Conservation (phyloP, 2,329 filamentous ascomycete genomes). For the Clarireedia sp. region DNA sequence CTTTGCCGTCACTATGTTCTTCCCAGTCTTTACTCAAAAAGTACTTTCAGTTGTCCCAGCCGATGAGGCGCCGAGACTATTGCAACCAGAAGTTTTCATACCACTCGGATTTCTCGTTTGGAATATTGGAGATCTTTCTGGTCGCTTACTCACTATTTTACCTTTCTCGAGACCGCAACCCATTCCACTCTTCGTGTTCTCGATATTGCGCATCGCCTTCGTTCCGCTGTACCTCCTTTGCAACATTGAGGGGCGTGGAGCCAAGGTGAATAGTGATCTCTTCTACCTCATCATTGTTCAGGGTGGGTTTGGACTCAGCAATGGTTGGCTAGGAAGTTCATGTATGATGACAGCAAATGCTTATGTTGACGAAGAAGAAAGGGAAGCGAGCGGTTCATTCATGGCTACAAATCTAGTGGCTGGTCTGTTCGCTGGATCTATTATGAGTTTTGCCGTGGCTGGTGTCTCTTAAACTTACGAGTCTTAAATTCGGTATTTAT, state of each 20-base stretch:
- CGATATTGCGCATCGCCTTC: slow-evolving; percentile 59
- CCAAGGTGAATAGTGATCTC: slow-evolving; percentile 66
- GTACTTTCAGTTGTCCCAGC: slow-evolving; percentile 42
- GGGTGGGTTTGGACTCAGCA: slow-evolving; percentile 72
- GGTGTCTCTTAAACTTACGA: slow-evolving; percentile 6
- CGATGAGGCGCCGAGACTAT: slow-evolving; percentile 44
- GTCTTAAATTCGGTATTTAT: not conserved
- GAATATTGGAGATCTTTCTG: slow-evolving; percentile 81
- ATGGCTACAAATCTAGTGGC: slow-evolving; percentile 88
- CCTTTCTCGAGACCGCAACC: slow-evolving; percentile 55
- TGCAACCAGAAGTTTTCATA: slow-evolving; percentile 73
- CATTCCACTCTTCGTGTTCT: slow-evolving; percentile 55
- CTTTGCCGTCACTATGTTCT: slow-evolving; percentile 86
- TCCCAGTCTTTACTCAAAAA: slow-evolving; percentile 80
- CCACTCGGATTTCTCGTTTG: slow-evolving; percentile 86
- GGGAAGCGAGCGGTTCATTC: slow-evolving; percentile 84
- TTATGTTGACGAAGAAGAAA: slow-evolving; percentile 74
- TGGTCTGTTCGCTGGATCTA: slow-evolving; percentile 75
- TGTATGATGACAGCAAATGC: slow-evolving; percentile 87
- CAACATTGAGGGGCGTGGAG: slow-evolving; percentile 73
- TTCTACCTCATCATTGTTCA: slow-evolving; percentile 87
- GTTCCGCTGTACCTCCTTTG: slow-evolving; percentile 84
- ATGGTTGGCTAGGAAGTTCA: slow-evolving; percentile 77
- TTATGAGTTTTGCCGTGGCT: slow-evolving; percentile 74
- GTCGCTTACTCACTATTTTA: slow-evolving; percentile 60